Percentiles rank a stretch among this genome's conserved stretches.
These are phyloP conservation scores for Fusarium ramigenum DNA, from an alignment of 2,329 filamentous ascomycete species.

Conservation along the genomic window DNA sequence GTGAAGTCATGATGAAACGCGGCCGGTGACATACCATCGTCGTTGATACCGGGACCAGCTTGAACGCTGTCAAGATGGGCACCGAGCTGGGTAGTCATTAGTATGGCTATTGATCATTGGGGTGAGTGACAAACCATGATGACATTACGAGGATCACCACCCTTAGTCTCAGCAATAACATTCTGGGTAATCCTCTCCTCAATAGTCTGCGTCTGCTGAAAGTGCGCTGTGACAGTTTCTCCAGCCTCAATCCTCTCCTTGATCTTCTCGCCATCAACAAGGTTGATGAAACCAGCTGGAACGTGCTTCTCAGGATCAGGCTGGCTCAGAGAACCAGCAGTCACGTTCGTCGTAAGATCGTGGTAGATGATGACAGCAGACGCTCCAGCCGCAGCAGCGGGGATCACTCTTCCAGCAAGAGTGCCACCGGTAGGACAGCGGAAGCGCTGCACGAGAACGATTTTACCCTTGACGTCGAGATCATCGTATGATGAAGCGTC, in stretches of 20 bases:
- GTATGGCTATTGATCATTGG: fast-evolving
- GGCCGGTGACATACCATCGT: constrained; percentile 5
- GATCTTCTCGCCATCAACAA: constrained; percentile 53
- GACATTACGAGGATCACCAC: constrained; percentile 32
- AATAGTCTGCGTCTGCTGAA: constrained; percentile 35
- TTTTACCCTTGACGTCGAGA: constrained; percentile 40
- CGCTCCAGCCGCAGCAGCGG: constrained; percentile 32
- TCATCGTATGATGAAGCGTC: constrained; percentile 28
- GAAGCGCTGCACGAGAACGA: constrained; percentile 38
- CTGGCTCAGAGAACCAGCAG: constrained; percentile 34
- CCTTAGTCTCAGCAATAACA: constrained; percentile 29
- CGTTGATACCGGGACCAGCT: constrained; percentile 35
- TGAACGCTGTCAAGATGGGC: constrained; percentile 34
- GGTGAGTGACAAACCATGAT: constrained; percentile 19
- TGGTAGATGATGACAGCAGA: constrained; percentile 36
- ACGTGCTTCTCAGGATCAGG: constrained; percentile 32
- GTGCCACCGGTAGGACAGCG: constrained; percentile 39
- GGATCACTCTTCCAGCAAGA: constrained; percentile 33
- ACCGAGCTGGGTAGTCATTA: background rate
- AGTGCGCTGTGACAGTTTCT: constrained; percentile 42
- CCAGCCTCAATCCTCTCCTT: constrained; percentile 51
- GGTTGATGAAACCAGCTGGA: constrained; percentile 33
- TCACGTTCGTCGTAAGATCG: constrained; percentile 30
- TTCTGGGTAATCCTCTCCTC: constrained; percentile 38
- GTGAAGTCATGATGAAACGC: fast-evolving